Conservation (phyloP, 2,329 filamentous ascomycete species). For the Arthroderma sp. region DNA sequence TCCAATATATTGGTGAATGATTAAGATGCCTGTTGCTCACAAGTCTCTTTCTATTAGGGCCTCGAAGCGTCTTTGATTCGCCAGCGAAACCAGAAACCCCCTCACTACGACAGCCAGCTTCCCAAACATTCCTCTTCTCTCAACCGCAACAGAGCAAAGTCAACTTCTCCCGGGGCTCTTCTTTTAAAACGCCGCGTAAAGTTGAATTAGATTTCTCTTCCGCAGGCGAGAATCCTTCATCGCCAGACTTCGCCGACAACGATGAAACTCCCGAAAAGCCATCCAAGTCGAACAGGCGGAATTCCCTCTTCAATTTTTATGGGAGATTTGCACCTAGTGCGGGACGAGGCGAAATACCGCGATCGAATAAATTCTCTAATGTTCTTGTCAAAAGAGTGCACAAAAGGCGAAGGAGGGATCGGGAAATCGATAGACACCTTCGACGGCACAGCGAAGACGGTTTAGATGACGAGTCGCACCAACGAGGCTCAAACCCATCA, state of each 20-base stretch:
- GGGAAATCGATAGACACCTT: constrained; percentile 31
- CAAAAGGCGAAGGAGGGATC: constrained; percentile 37
- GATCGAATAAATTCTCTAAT: constrained; percentile 35
- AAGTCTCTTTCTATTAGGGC: constrained; percentile 17
- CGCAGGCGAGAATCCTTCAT: constrained; percentile 34
- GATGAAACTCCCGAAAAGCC: constrained; percentile 36
- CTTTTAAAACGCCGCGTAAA: constrained; percentile 38
- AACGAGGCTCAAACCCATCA: constrained; percentile 13
- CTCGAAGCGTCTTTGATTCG: constrained; percentile 30
- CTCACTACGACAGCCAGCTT: constrained; percentile 37
- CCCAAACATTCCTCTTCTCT: constrained; percentile 38
- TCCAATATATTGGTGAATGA: not conserved
- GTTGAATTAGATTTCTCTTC: constrained; percentile 36
- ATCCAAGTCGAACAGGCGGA: constrained; percentile 23
- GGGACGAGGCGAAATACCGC: constrained; percentile 52
- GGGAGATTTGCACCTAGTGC: constrained; percentile 36
- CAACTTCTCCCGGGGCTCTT: constrained; percentile 24
- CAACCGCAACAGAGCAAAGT: constrained; percentile 20
- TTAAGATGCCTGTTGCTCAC: not conserved
- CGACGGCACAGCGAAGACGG: constrained; percentile 31
- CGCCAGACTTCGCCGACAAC: constrained; percentile 33
- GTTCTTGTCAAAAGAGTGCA: constrained; percentile 33
- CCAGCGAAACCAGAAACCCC: constrained; percentile 37
- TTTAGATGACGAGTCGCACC: constrained; percentile 29
- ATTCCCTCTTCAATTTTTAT: constrained; percentile 30